Evolutionary conservation across 2,329 filamentous ascomycete genomes (phyloP).

Genomic region (Graphium sp.): DNA sequence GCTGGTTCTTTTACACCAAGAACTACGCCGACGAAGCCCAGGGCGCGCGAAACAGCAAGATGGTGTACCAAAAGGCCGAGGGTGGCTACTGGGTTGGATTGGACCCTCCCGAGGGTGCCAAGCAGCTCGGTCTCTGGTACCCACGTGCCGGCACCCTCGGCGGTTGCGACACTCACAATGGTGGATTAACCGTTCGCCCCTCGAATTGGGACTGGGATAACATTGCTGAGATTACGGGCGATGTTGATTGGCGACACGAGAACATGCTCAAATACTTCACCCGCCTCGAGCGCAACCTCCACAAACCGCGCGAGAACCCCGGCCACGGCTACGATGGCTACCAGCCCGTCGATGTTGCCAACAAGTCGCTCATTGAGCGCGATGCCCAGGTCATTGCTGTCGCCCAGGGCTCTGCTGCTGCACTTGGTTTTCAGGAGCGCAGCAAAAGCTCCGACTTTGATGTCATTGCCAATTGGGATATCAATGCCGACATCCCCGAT

Average conservation of each 20-base stretch:
- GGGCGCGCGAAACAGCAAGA: neutral
- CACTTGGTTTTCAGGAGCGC: slow-evolving; percentile 10
- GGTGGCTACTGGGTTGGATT: slow-evolving; percentile 5
- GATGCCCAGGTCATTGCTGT: slow-evolving; percentile 26
- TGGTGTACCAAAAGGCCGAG: slow-evolving; percentile 4
- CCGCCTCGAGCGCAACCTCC: slow-evolving; percentile 23
- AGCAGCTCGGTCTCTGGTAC: slow-evolving; percentile 12
- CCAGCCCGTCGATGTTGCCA: slow-evolving; percentile 17
- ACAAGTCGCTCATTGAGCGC: slow-evolving; percentile 23
- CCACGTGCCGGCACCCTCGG: slow-evolving; percentile 10
- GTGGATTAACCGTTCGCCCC: slow-evolving; percentile 28
- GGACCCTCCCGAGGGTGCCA: slow-evolving; percentile 11
- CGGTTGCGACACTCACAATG: slow-evolving; percentile 25
- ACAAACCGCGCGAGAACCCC: slow-evolving; percentile 11
- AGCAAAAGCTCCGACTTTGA: slow-evolving; percentile 8
- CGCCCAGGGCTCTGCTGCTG: slow-evolving; percentile 16
- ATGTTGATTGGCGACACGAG: slow-evolving; percentile 25
- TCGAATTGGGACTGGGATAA: slow-evolving; percentile 29
- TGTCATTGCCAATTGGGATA: slow-evolving; percentile 21
- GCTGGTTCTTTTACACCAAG: neutral
- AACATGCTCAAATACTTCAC: slow-evolving; percentile 31
- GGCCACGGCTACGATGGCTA: slow-evolving; percentile 13
- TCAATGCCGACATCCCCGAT: slow-evolving; percentile 20
- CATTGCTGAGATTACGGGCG: slow-evolving; percentile 28
- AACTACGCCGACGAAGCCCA: neutral